A percentile compares a stretch with the other conserved stretches of the same genome.
phyloP scores from a whole-genome alignment of 2,329 filamentous ascomycete species.

The Macrophomina tecta region DNA sequence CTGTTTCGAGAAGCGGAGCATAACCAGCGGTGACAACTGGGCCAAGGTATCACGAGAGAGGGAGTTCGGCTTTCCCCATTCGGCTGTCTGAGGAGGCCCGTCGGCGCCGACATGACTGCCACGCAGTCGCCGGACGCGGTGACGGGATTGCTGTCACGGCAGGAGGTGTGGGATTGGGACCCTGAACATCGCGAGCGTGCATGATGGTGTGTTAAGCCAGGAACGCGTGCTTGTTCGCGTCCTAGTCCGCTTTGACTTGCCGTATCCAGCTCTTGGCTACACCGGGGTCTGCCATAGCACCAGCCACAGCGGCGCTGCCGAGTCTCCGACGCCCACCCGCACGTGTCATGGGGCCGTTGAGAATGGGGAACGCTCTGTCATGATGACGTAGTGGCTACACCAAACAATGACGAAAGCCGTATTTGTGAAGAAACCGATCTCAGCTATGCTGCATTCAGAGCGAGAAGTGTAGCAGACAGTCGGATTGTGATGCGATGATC shows the following conservation, averaged over 20 bases:
- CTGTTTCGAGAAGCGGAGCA: slow-evolving; percentile 24
- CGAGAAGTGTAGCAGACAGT: background rate
- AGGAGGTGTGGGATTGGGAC: slow-evolving; percentile 3
- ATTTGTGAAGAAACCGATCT: background rate
- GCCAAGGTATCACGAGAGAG: slow-evolving; percentile 16
- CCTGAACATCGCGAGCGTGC: slow-evolving; percentile 20
- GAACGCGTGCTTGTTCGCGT: slow-evolving; percentile 13
- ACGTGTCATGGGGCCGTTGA: slow-evolving; percentile 9
- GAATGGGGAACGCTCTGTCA: slow-evolving; percentile 1
- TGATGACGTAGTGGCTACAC: background rate
- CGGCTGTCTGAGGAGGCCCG: background rate
- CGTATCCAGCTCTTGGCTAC: slow-evolving; percentile 1
- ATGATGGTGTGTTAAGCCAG: slow-evolving; percentile 11
- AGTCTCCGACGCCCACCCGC: background rate
- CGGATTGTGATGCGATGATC: background rate
- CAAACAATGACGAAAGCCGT: background rate
- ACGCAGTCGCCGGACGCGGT: background rate
- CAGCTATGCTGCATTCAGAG: background rate
- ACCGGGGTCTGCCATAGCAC: background rate
- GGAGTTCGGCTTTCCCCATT: slow-evolving; percentile 2
- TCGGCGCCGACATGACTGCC: background rate
- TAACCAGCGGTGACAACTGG: slow-evolving; percentile 19
- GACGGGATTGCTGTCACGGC: background rate
- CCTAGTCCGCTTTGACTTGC: slow-evolving; percentile 7
- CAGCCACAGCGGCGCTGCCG: slow-evolving; percentile 13